Percentiles rank a stretch among this genome's conserved stretches.
These are phyloP conservation scores for Pyricularia grisea DNA, from an alignment of 2,329 filamentous ascomycete genomes.

Conservation along the genomic window DNA sequence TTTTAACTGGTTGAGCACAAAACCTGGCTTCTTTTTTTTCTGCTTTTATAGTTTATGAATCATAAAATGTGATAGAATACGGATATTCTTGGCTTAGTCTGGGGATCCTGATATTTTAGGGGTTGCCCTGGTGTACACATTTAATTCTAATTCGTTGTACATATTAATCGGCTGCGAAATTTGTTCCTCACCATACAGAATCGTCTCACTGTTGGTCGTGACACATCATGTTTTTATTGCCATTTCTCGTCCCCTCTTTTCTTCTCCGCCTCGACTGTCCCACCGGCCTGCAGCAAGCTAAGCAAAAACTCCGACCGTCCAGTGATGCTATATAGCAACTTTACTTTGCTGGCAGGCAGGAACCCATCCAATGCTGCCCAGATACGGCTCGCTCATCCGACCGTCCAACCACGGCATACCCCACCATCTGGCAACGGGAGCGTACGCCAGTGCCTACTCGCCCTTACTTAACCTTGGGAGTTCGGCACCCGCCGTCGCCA, in stretches of 20 bases:
- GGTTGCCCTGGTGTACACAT: background rate
- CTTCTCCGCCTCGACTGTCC: background rate
- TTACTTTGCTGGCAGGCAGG: background rate
- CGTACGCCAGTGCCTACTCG: slow-evolving; percentile 3
- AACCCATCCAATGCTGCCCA: background rate
- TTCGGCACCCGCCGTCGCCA: background rate
- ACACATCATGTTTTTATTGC: background rate
- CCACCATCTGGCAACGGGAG: slow-evolving; percentile 10
- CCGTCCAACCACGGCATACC: slow-evolving; percentile 3
- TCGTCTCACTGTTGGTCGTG: background rate
- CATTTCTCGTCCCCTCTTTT: background rate
- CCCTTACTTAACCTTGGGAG: slow-evolving; percentile 3
- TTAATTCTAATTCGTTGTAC: background rate
- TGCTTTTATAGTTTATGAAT: background rate
- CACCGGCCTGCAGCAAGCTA: background rate
- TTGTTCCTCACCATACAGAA: background rate
- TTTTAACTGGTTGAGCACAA: background rate
- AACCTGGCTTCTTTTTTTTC: background rate
- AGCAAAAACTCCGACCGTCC: background rate
- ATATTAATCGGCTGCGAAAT: background rate
- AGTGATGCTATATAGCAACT: background rate
- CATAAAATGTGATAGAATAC: background rate
- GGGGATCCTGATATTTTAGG: background rate
- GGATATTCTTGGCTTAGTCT: background rate
- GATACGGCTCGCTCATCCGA: background rate